phyloP scores from a whole-genome alignment of 176 grass and related monocot genomes.

The Aegilops sharonensis region DNA sequence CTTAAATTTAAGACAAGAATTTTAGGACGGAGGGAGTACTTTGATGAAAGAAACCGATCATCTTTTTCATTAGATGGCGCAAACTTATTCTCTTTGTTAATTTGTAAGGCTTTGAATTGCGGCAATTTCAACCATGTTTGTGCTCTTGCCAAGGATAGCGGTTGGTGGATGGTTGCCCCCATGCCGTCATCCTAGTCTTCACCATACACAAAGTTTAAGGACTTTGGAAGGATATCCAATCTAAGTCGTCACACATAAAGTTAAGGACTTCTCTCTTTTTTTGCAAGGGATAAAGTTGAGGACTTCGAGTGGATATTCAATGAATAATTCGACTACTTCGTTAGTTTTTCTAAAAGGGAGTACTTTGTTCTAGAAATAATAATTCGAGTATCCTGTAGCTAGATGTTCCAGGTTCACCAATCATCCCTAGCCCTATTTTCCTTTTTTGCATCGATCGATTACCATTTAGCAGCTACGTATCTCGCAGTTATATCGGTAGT shows the following conservation, averaged over 20 bases:
- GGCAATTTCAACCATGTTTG: neutral
- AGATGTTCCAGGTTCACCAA: conserved; percentile 20
- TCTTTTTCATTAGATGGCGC: neutral
- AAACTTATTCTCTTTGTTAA: neutral
- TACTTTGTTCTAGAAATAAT: neutral
- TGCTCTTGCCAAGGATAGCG: neutral
- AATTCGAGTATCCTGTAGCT: conserved; percentile 14
- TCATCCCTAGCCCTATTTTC: neutral
- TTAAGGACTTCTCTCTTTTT: neutral
- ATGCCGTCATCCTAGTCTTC: neutral
- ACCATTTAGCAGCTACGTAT: neutral
- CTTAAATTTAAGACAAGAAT: no score
- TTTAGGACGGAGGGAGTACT: no score
- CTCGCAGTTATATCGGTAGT: no score
- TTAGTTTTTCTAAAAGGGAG: no score
- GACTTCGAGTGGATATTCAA: neutral
- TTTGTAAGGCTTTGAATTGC: neutral
- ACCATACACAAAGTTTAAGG: neutral
- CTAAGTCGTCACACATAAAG: neutral
- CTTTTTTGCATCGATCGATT: neutral
- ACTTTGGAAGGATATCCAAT: conserved; percentile 1
- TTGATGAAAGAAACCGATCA: neutral
- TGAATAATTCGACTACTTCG: neutral
- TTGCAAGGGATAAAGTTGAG: neutral
- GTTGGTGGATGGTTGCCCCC: neutral